A percentile compares a stretch with the other conserved stretches of the same genome.
phyloP scores from a whole-genome alignment of 179 eudicot species.

The Vitellaria paradoxa region DNA sequence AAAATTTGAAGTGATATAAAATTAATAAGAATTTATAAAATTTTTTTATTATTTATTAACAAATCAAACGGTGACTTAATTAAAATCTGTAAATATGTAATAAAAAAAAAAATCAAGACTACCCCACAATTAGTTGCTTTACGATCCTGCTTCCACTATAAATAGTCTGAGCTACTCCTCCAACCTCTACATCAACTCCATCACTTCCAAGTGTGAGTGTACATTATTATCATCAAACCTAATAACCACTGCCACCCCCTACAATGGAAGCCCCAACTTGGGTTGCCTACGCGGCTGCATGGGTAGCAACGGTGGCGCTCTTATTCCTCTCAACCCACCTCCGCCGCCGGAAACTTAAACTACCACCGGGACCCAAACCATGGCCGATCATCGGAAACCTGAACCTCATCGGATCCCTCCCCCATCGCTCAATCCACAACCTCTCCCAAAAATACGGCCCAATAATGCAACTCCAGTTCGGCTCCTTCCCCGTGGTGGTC shows the following conservation, averaged over 20 bases:
- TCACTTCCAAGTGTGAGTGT: neutral
- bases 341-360: conserved; percentile 29
- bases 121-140: too few species aligned
- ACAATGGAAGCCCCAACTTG: conserved; percentile 15
- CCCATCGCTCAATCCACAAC: conserved; percentile 48
- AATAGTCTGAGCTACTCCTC: too few species aligned
- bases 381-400: conserved; percentile 91
- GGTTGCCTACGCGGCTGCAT: conserved; percentile 10
- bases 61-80: too few species aligned
- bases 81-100: too few species aligned
- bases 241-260: neutral
- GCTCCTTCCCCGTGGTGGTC: conserved; percentile 41
- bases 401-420: conserved; percentile 47
- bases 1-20: too few species aligned
- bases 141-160: too few species aligned
- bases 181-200: too few species aligned
- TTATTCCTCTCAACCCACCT: conserved; percentile 22
- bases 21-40: too few species aligned
- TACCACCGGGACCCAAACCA: conserved; percentile 75
- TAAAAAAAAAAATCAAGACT: too few species aligned
- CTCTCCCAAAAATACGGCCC: conserved; percentile 58
- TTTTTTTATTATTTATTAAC: too few species aligned
- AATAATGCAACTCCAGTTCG: conserved; percentile 48
- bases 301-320: conserved; percentile 19
- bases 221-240: too few species aligned